These are phyloP conservation scores for Aspergillus viridinutans DNA, from an alignment of 2,329 filamentous ascomycete species.

Conservation along the genomic window DNA sequence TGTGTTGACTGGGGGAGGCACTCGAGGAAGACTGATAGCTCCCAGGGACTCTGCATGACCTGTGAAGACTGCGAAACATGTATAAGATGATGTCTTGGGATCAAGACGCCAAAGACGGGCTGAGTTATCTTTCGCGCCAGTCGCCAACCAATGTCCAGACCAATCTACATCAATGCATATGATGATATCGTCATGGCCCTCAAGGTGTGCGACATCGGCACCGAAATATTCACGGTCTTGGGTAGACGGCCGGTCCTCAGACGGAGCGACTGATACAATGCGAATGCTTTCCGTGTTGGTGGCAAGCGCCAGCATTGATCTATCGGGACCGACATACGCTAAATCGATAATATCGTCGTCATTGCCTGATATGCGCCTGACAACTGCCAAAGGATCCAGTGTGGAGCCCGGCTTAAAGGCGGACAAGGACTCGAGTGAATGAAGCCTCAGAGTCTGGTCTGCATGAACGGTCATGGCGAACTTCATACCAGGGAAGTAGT, in stretches of 20 bases:
- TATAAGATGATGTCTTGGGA: constrained; percentile 66
- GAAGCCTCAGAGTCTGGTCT: constrained; percentile 81
- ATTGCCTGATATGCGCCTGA: constrained; percentile 85
- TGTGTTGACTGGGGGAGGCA: constrained; percentile 62
- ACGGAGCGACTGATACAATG: constrained; percentile 65
- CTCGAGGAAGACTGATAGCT: constrained; percentile 77
- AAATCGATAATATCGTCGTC: constrained; percentile 98
- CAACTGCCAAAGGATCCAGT: constrained; percentile 56
- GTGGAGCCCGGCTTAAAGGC: constrained; percentile 37
- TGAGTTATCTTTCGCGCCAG: constrained; percentile 94
- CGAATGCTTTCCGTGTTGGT: constrained; percentile 94
- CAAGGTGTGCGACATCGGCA: constrained; percentile 78
- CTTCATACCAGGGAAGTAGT: constrained; percentile 61
- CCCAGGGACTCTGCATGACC: constrained; percentile 93
- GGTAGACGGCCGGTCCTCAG: constrained; percentile 29
- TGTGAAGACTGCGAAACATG: constrained; percentile 76
- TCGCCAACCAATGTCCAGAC: constrained; percentile 95
- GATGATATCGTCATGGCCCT: constrained; percentile 91
- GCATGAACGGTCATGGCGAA: constrained; percentile 79
- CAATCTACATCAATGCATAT: constrained; percentile 92
- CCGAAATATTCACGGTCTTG: constrained; percentile 66
- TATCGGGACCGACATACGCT: constrained; percentile 75
- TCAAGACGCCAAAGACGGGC: constrained; percentile 88
- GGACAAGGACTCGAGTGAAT: constrained; percentile 48
- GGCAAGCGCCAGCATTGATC: constrained; percentile 78